Evolutionary conservation across 768 basidiomycete genomes (phyloP), one percentile per base, ranked within the genome.

Genomic region (Mycena vitilis): DNA sequence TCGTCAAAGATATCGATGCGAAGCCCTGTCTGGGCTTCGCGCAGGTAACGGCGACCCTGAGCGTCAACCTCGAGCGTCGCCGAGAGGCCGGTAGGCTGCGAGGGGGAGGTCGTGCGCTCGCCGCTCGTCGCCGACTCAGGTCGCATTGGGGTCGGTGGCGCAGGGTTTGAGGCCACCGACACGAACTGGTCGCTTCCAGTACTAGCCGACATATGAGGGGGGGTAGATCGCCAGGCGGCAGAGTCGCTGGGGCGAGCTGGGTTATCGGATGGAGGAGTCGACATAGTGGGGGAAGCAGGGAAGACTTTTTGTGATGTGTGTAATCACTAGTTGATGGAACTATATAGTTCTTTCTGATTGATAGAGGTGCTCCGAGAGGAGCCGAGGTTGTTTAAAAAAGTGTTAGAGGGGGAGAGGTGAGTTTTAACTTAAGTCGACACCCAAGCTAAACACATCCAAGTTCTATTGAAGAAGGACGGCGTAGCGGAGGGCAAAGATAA

Each of bases 371-470:
- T 57, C 38, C 20, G 37, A n/a, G 10, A 20, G n/a, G 55, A 44
- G 38, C 55, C 56, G 44, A 57, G 42, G 44, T 38, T 12, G 40
- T 57, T 57, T 7, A 57, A 57, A 57, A 57, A 57, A 42, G 38
- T 57, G 56, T 30, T 57, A 57, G 20, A 22, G 23, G 56, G 36
- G 42, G 20, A 38, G 40, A 38, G 30, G 36, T 30, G 30, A 30
- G 30, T 30, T 36, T 54, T 57, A 57, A 57, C 38, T 57, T 44
- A 44, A 22, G 23, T 18, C 56, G 52, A 54, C 18, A 30, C 20
- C 56, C 5, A 7, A 5, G n/a, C 38, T 38, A 10, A 56, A 56
- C 40, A 4, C 38, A 6, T 44, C 38, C 38, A 57, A 57, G 56
- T 57, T 57, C 56, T 57, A 42, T 7, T 42, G 42, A 57, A 40